phyloP scores from a whole-genome alignment of 2,329 filamentous ascomycete species.

The Claviceps sp. region DNA sequence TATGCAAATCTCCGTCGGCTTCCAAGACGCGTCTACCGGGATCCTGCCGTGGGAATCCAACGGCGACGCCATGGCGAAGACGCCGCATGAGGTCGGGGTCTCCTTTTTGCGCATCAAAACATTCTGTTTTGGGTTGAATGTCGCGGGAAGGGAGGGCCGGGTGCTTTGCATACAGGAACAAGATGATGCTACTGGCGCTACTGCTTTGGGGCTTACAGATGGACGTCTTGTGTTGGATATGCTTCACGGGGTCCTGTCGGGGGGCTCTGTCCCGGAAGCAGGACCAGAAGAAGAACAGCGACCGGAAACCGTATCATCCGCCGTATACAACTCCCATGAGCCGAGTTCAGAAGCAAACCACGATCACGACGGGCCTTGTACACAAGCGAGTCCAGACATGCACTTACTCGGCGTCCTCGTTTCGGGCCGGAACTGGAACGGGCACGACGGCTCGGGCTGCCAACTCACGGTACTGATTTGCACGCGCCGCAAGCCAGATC shows the following conservation, averaged over 20 bases:
- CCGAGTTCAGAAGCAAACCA: neutral
- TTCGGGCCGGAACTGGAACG: slow-evolving; percentile 19
- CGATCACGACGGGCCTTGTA: neutral
- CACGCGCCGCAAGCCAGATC: slow-evolving; percentile 14
- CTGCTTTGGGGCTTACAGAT: slow-evolving; percentile 12
- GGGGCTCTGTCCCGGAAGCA: too few relatives aligned
- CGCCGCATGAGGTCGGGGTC: slow-evolving; percentile 10
- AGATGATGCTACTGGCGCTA: neutral
- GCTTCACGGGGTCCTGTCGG: slow-evolving; percentile 10
- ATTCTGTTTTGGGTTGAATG: slow-evolving; percentile 19
- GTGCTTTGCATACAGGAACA: slow-evolving; percentile 1
- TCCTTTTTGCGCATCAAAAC: slow-evolving; percentile 21
- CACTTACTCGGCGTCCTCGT: slow-evolving; percentile 13
- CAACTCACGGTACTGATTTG: slow-evolving; percentile 19
- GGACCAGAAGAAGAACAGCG: too few relatives aligned
- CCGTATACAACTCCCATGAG: neutral
- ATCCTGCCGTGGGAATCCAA: slow-evolving; percentile 23
- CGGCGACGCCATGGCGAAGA: slow-evolving; percentile 18
- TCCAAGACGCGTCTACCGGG: slow-evolving; percentile 17
- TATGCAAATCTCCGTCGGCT: slow-evolving; percentile 22
- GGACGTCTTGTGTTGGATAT: slow-evolving; percentile 8
- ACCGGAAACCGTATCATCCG: too few relatives aligned
- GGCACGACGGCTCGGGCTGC: slow-evolving; percentile 6
- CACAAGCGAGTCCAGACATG: neutral
- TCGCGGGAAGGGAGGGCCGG: slow-evolving; percentile 4